Evolutionary conservation across 306 rosid species (phyloP).

Genomic region (Cicer arietinum): DNA sequence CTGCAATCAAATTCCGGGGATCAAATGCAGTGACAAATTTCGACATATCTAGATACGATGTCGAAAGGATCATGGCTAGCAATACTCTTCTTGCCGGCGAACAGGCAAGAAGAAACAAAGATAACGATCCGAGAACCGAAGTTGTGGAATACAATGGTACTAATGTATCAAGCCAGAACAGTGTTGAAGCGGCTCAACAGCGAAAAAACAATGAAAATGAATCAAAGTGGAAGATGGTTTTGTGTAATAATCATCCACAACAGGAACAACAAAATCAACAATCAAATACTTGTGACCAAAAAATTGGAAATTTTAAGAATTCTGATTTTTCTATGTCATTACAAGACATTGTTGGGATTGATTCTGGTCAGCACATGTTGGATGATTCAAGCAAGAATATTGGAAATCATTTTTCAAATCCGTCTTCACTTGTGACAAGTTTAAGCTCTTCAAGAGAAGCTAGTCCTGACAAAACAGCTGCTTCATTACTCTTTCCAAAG

Average conservation of each 20-base stretch:
- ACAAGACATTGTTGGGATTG: slow-evolving; percentile 68
- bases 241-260: slow-evolving; percentile 47
- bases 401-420: slow-evolving; percentile 69
- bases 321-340: slow-evolving; percentile 61
- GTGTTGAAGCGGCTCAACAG: slow-evolving; percentile 44
- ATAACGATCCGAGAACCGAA: slow-evolving; percentile 44
- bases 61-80: slow-evolving; percentile 91
- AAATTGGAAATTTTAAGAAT: slow-evolving; percentile 53
- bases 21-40: slow-evolving; percentile 89
- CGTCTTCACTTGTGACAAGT: slow-evolving; percentile 82
- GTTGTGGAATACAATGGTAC: slow-evolving; percentile 40
- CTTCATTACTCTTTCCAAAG: slow-evolving; percentile 59
- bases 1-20: slow-evolving; percentile 95
- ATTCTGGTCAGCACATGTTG: slow-evolving; percentile 52
- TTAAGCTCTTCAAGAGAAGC: slow-evolving; percentile 81
- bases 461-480: slow-evolving; percentile 77
- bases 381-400: slow-evolving; percentile 51
- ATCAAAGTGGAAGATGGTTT: slow-evolving; percentile 66
- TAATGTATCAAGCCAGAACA: slow-evolving; percentile 42
- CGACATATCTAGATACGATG: slow-evolving; percentile 84
- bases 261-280: slow-evolving; percentile 34
- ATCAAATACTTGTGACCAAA: slow-evolving; percentile 48
- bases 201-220: slow-evolving; percentile 39
- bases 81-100: slow-evolving; percentile 81
- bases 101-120: slow-evolving; percentile 72